Evolutionary conservation across 1,284 basidiomycete species (phyloP).

Genomic region (Erythrobasidium hasegawianum): DNA sequence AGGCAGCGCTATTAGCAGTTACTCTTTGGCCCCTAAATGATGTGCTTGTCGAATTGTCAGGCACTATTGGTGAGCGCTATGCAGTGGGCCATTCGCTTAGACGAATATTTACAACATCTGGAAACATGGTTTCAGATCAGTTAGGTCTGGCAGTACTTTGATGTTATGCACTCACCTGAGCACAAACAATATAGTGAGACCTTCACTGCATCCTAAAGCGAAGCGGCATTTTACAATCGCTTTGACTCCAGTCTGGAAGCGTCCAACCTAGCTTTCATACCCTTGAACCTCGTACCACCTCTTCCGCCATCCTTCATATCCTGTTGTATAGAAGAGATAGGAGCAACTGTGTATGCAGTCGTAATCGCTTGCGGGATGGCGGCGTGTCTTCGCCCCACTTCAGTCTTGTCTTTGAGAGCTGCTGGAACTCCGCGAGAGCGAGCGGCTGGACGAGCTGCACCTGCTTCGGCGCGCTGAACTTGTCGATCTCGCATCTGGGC

Average conservation of each 20-base stretch:
- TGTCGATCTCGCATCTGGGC: constrained; percentile 71
- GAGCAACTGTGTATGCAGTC: constrained; percentile 28
- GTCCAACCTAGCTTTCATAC: constrained; percentile 29
- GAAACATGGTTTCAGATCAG: no score
- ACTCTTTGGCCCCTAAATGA: no score
- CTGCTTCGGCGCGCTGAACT: constrained; percentile 15
- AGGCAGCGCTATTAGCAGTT: no score
- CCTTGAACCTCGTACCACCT: constrained; percentile 18
- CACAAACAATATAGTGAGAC: no score
- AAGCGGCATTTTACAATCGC: constrained; percentile 10
- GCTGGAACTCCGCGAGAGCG: neutral
- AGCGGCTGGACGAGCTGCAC: constrained; percentile 1
- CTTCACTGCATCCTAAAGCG: no score
- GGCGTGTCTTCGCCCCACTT: constrained; percentile 27
- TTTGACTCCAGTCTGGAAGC: constrained; percentile 7
- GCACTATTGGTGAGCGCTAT: no score
- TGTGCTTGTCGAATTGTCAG: no score
- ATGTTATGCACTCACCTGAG: no score
- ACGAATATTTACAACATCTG: no score
- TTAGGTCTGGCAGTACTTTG: no score
- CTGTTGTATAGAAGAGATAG: constrained; percentile 4
- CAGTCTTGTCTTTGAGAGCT: constrained; percentile 9
- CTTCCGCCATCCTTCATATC: neutral
- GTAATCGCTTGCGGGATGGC: constrained; percentile 32
- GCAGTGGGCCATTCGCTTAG: no score